Base-by-base conservation (phyloP, 805 yeast genomes). In the Saturnispora diversa region DNA sequence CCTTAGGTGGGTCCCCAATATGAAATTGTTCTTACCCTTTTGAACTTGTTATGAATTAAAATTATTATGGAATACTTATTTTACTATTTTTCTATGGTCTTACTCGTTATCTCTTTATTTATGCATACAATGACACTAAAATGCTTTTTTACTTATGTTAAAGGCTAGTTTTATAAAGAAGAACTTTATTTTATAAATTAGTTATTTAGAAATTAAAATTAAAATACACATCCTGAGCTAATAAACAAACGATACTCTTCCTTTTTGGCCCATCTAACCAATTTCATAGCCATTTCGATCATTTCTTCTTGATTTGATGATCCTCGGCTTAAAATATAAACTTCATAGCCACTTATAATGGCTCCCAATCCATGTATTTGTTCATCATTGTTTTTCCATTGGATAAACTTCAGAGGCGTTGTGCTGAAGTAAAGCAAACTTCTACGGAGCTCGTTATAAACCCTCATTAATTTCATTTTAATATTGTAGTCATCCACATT, bases 231-330 rank as follows among this genome's bases (percentile, higher is more conserved):
- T 2, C 92, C 92, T n/a, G 77, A 79, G 17, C 76, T 74, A 9
- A 82, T 75, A 55, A 85, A 86, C 26, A 86, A 56, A 29, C 92
- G 63, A 39, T 75, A 76, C 46, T 82, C 82, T 49, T 84, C 73
- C 46, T 69, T 75, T 45, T 73, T 69, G 50, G 94, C 80, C 95
- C 96, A 88, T 36, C 68, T 68, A 7, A 83, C 76, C 11, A 86
- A 74, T 16, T 68, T 66, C 38, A 76, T 68, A 29, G 87, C 79
- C 45, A 84, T 76, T 16, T 64, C 64, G 12, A 81, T 70, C 44
- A 87, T 60, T 0, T 71, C 66, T 31, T 78, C 75, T 32, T 72
- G 69, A 13, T 76, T 69, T 7, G 65, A 53, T 1, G 77, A 74
- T n/a, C 80, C 79, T 37, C 55, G 58, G 19, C 80, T 70, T 12